Base-by-base conservation (phyloP, 768 basidiomycete genomes). In the Suillus discolor region DNA sequence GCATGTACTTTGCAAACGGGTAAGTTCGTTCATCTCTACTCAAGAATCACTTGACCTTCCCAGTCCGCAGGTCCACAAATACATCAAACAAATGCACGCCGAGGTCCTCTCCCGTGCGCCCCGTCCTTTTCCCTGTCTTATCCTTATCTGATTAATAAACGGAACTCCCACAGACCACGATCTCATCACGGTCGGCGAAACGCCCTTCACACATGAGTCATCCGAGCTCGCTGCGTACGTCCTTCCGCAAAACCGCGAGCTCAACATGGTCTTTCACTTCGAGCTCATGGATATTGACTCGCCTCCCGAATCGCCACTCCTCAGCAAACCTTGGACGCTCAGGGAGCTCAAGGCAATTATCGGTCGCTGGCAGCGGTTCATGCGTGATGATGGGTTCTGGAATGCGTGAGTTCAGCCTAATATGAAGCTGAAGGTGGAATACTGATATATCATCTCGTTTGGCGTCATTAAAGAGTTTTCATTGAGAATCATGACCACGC, bases 401-500 rank as follows among this genome's bases (percentile, higher is more conserved):
- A 90, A 90, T 69, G 75, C 87, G 83, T 88, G 68, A 67, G 84
- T 75, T 47, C 28, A 60, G 25, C 45, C 11, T 36, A 3, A 38
- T 57, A 15, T 36, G 0, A 18, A 8, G 42, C 16, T 1, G 42
- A 42, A 42, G 42, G 20, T 23, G 36, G 6, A 36, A 63, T 25
- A 36, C 54, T 36, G 53, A 38, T 38, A 18, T 38, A 2, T 38
- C 31, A 38, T 62, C 57, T 62, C 20, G 36, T 39, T 31, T 62
- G 54, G 20, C 39, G 16, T 59, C 57, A 38, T 66, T 44, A 25
- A 61, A 88, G 87, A 18, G 75, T 84, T 7, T 89, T 83, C 75
- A 83, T 89, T 54, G 89, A 90, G 75, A 90, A 91, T 73, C 90
- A 91, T 72, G 90, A 91, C 74, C 84, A 87, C 57, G 77, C 85